These are phyloP conservation scores for Agrocybe praecox DNA, from an alignment of 768 basidiomycete species.

Conservation along the genomic window DNA sequence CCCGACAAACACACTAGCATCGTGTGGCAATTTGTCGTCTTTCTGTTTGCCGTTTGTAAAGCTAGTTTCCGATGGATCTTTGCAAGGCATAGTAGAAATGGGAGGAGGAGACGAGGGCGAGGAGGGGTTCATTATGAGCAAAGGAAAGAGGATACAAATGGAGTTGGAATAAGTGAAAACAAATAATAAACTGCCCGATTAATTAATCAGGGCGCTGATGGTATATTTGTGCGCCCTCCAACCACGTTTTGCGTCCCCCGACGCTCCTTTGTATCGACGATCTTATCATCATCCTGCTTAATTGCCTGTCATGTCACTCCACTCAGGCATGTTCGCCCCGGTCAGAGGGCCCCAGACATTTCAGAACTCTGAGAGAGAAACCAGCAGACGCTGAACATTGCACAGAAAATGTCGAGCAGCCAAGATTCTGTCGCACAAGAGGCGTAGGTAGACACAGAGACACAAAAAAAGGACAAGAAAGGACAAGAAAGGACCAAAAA, in stretches of 20 bases:
- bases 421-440: no score
- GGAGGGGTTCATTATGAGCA: slow-evolving; percentile 12
- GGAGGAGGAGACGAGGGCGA: slow-evolving; percentile 31
- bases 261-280: slow-evolving; percentile 37
- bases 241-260: slow-evolving; percentile 48
- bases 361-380: neutral
- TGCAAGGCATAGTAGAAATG: slow-evolving; percentile 23
- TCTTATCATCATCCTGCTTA: slow-evolving; percentile 37
- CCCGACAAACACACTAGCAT: slow-evolving; percentile 85
- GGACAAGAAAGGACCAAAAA: neutral
- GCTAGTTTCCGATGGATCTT: slow-evolving; percentile 17
- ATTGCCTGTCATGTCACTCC: slow-evolving; percentile 51
- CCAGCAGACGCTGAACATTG: no score
- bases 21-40: slow-evolving; percentile 61
- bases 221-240: slow-evolving; percentile 27
- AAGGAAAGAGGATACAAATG: slow-evolving; percentile 20
- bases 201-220: slow-evolving; percentile 22
- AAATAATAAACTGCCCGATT: slow-evolving; percentile 21
- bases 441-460: neutral
- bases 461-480: neutral
- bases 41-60: slow-evolving; percentile 29
- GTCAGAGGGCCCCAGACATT: neutral
- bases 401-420: no score
- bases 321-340: neutral
- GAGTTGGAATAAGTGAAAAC: slow-evolving; percentile 16